Evolutionary conservation across 192 early-diverging fungal species (phyloP), one percentile per base, ranked within the genome.

Genomic region (Thamnidium elegans): DNA sequence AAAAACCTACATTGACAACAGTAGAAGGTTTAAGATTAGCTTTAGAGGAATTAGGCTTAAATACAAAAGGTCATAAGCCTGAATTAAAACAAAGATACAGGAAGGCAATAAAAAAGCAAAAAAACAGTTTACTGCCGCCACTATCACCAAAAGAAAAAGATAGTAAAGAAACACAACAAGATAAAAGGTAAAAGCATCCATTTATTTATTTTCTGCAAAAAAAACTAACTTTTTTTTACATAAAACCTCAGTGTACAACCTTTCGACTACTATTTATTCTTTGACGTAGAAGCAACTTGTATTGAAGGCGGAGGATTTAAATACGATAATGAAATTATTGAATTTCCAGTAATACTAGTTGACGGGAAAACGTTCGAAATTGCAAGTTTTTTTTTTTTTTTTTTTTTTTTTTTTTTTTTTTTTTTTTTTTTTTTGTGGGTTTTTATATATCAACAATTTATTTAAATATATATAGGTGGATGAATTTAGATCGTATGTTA

Each of bases 241-340:
- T 45, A 1, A 42, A 14, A 50, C n/a, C 10, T n/a, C 80, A 86
- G 45, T 26, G 26, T 3, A 26, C 26, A 26, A 26, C 78, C 84
- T 0, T 87, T 72, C 58, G 84, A 86, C 47, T 90, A 85, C 62
- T 90, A 87, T 62, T 71, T 81, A 30, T 88, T 89, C 32, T 83
- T 91, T 64, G 92, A 94, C 74, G 84, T 92, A 14, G 92, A 94
- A 46, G 92, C 88, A 14, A 94, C 92, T 0, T 94, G 92, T 67
- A 80, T 84, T 46, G 74, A 64, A 23, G 79, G 80, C 11, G 67
- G 58, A 1, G 67, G 66, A 6, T 87, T 84, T 51, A 77, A 82
- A 6, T 93, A 80, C 59, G 78, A 78, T 0, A 87, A 90, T 78
- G 92, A 94, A 65, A 90, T 94, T 53, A 94, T 94, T 56, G 93